A percentile compares a stretch with the other conserved stretches of the same genome.
phyloP scores from a whole-genome alignment of 1,284 basidiomycete genomes.

The Rhodotorula sp. region DNA sequence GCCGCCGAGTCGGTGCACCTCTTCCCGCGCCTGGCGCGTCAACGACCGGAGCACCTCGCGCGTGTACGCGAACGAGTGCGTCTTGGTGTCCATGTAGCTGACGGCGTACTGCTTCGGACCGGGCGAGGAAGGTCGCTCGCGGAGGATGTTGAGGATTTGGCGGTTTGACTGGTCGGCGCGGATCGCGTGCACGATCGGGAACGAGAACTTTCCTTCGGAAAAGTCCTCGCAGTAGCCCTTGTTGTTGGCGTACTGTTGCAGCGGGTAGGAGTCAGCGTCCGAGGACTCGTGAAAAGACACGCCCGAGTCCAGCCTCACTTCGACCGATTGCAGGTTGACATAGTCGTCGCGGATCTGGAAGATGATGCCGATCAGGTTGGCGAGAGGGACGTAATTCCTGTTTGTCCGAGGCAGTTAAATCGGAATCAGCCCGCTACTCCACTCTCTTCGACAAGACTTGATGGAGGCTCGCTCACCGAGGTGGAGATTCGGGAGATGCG shows the following conservation, averaged over 20 bases:
- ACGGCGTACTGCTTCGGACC: constrained; percentile 77
- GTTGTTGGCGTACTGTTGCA: constrained; percentile 73
- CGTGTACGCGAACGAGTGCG: constrained; percentile 74
- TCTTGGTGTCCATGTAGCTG: constrained; percentile 67
- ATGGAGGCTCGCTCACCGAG: constrained; percentile 6
- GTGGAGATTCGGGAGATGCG: constrained; percentile 55
- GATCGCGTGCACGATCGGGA: constrained; percentile 87
- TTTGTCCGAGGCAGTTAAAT: not conserved
- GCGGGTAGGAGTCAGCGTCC: not conserved
- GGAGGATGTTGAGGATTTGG: constrained; percentile 79
- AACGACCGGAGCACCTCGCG: constrained; percentile 60
- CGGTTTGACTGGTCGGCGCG: constrained; percentile 69
- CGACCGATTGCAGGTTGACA: constrained; percentile 85
- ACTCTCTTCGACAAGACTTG: not conserved
- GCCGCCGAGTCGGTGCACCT: constrained; percentile 62
- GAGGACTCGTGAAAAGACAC: not conserved
- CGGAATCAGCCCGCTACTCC: constrained; percentile 1
- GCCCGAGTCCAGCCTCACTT: constrained; percentile 54
- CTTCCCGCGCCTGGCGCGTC: constrained; percentile 58
- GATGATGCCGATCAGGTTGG: constrained; percentile 88
- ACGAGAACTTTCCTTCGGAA: constrained; percentile 94
- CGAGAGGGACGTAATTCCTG: constrained; percentile 85
- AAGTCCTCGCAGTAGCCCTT: constrained; percentile 95
- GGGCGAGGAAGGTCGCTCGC: constrained; percentile 76
- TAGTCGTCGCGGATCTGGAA: constrained; percentile 98